Conservation (phyloP, 148 eudicot species). For the Heliosperma pusillum region DNA sequence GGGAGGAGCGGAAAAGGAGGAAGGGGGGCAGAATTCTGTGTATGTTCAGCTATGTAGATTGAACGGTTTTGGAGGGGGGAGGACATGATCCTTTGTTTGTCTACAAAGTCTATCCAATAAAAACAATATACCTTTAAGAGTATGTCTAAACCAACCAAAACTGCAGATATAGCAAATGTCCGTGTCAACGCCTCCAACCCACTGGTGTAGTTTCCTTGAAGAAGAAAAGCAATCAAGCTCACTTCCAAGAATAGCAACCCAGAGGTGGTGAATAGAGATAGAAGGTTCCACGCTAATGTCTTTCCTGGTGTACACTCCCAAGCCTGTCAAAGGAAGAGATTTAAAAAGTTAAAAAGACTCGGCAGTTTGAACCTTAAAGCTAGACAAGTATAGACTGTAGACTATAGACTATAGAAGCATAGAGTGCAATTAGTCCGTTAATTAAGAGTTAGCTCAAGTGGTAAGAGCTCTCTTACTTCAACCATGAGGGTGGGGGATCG, state of each 20-base stretch:
- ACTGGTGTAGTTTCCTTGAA: slow-evolving; percentile 73
- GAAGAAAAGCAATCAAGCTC: slow-evolving; percentile 86
- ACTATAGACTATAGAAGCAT: no score
- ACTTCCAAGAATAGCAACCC: slow-evolving; percentile 83
- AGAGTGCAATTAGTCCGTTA: not conserved
- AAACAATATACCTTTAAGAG: slow-evolving; percentile 57
- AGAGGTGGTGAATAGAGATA: slow-evolving; percentile 67
- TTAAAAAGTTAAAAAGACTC: not conserved
- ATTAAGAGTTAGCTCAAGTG: no score
- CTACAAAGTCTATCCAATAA: not conserved
- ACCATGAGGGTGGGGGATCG: no score
- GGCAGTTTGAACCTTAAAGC: slow-evolving; percentile 7
- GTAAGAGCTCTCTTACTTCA: no score
- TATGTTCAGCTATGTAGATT: not conserved
- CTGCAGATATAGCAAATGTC: slow-evolving; percentile 66
- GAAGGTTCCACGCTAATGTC: slow-evolving; percentile 61
- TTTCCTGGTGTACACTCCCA: slow-evolving; percentile 81
- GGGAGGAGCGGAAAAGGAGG: not conserved
- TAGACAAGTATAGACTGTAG: not conserved
- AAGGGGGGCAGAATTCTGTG: not conserved
- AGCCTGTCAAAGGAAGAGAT: slow-evolving; percentile 35
- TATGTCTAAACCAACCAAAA: slow-evolving; percentile 66
- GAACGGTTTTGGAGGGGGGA: not conserved
- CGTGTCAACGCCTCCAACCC: slow-evolving; percentile 72
- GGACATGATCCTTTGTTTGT: not conserved